Conservation (phyloP, 2,329 filamentous ascomycete species). For the Huntiella savannae region DNA sequence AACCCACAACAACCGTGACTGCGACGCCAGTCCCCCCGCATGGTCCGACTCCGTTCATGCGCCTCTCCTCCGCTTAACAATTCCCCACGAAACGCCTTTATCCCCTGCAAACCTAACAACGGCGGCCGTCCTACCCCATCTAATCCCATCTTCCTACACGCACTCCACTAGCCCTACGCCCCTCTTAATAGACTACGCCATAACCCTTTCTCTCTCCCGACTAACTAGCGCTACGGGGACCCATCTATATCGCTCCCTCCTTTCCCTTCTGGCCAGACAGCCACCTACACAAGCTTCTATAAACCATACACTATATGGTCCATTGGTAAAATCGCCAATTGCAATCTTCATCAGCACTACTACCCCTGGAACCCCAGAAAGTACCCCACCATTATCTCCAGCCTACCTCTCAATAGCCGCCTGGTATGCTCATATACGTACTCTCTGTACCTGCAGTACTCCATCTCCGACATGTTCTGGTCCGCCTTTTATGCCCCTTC, state of each 20-base stretch:
- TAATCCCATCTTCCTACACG: constrained; percentile 1
- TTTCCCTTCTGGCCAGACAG: constrained; percentile 1
- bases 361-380: neutral
- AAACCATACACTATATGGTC: constrained; percentile 10
- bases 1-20: constrained; percentile 6
- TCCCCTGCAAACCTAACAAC: constrained; percentile 4
- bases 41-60: constrained; percentile 8
- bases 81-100: constrained; percentile 1
- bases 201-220: constrained; percentile 4
- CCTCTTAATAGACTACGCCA: constrained; percentile 8
- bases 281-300: neutral
- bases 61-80: constrained; percentile 7
- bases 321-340: constrained; percentile 7
- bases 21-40: constrained; percentile 1
- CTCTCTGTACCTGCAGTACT: constrained; percentile 8
- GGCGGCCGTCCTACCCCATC: constrained; percentile 1
- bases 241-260: constrained; percentile 7
- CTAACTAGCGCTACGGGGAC: constrained; percentile 1
- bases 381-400: constrained; percentile 2
- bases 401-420: constrained; percentile 2
- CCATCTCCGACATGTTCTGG: constrained; percentile 5
- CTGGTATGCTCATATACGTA: constrained; percentile 6
- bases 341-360: constrained; percentile 6
- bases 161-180: neutral
- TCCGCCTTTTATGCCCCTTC: constrained; percentile 8